Evolutionary conservation across 2,329 filamentous ascomycete genomes (phyloP), one percentile per base, ranked within the genome.

Genomic region (Thermothelomyces thermophilus): DNA sequence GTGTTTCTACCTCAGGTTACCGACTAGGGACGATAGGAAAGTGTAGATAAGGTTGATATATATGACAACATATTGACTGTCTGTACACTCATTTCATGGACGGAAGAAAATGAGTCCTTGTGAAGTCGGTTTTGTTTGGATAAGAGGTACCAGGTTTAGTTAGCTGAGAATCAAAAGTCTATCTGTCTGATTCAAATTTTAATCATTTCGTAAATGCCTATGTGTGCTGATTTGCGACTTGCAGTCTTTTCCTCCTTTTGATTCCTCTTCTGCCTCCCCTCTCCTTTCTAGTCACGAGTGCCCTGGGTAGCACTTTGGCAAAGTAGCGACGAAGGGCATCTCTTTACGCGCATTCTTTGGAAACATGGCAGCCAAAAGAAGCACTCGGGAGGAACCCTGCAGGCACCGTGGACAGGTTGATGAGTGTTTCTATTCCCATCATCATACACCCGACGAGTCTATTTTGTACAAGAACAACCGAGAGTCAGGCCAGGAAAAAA

Each of bases 381-480:
- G 24, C 24, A 26, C 24, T 26, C 9, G 24, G 24, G 9, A 26
- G 24, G 9, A 26, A 26, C 5, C 24, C 24, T 26, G 24, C 5
- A 26, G 5, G 5, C 24, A 5, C 5, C 5, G 24, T 26, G 39
- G 7, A 8, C 22, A 17, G 5, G 20, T 41, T 13, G 34, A 19
- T 45, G 33, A 10, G 28, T 13, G 9, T 42, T 17, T 20, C 17
- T 26, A 9, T 34, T 16, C 9, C 3, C 11, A 16, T n/a, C 41
- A 26, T 40, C 33, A 11, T 40, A 34, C 41, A 41, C 13, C 26
- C 30, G 34, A 30, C 35, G 30, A 26, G 30, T 50, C 47, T 52
- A 46, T 50, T 52, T 42, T 49, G 46, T 52, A 52, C 50, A 52
- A 22, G 34, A 39, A 46, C 46, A 46, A n/a, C 46, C 41, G 37